Evolutionary conservation across 2,329 filamentous ascomycete genomes (phyloP).

Genomic region (Penicillium rolfsii): DNA sequence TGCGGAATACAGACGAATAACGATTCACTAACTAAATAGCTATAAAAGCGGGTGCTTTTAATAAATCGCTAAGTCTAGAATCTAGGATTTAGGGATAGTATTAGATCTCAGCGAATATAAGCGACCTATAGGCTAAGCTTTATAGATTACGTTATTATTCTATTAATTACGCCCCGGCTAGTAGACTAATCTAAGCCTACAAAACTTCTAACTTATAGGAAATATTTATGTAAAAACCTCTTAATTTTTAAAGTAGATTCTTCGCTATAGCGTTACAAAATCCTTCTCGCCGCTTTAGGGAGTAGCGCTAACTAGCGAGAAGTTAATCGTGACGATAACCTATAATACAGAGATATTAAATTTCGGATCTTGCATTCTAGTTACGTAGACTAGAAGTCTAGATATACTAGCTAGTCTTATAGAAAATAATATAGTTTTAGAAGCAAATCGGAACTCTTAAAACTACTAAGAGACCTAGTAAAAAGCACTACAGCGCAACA

Average conservation of each 20-base stretch:
- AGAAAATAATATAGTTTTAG: conserved; percentile 1
- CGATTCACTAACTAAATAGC: conserved; percentile 2
- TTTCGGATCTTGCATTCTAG: conserved; percentile 2
- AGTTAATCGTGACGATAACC: conserved; percentile 2
- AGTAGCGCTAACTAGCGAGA: conserved; percentile 1
- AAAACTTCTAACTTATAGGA: neutral
- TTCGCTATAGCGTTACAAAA: conserved; percentile 1
- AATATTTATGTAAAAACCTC: neutral
- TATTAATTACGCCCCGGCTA: neutral
- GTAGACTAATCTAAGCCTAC: neutral
- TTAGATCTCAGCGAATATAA: neutral
- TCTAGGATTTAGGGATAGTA: neutral
- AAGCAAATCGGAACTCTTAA: neutral
- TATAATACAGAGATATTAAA: conserved; percentile 1
- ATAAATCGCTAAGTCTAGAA: neutral
- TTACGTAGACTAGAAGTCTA: conserved; percentile 2
- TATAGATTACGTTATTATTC: conserved; percentile 1
- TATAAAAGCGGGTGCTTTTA: neutral
- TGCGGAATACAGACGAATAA: conserved; percentile 1
- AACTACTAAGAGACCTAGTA: neutral
- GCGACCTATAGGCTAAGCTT: neutral
- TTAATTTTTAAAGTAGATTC: conserved; percentile 2
- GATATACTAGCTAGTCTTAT: neutral
- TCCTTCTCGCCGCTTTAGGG: neutral
- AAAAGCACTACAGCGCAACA: neutral